These are phyloP conservation scores for Nectriaceae sp. DNA, from an alignment of 2,329 filamentous ascomycete genomes.

Conservation along the genomic window DNA sequence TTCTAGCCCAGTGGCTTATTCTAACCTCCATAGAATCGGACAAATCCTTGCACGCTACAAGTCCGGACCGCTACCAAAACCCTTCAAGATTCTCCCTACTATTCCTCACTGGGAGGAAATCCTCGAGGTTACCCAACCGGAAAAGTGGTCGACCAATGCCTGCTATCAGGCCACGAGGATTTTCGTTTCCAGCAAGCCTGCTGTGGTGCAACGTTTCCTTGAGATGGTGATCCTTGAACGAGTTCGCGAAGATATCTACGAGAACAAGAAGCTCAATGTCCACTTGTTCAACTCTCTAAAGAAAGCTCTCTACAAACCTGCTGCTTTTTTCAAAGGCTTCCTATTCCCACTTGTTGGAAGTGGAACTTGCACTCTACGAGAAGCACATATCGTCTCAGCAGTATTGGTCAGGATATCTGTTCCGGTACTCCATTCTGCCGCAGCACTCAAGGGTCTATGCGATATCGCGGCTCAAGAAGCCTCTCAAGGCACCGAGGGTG, in stretches of 20 bases:
- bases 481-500: constrained; percentile 78
- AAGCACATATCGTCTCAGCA: constrained; percentile 88
- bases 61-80: constrained; percentile 94
- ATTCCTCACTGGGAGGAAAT: constrained; percentile 90
- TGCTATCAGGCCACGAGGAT: constrained; percentile 89
- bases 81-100: constrained; percentile 94
- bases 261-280: constrained; percentile 92
- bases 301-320: constrained; percentile 89
- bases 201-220: constrained; percentile 80
- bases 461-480: constrained; percentile 94
- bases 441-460: constrained; percentile 86
- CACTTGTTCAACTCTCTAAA: constrained; percentile 93
- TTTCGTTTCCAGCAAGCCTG: constrained; percentile 83
- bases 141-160: constrained; percentile 72
- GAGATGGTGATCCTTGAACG: constrained; percentile 84
- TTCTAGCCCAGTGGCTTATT: no score
- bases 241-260: constrained; percentile 91
- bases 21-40: constrained; percentile 63
- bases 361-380: constrained; percentile 86
- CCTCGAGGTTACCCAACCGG: constrained; percentile 79
- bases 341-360: constrained; percentile 85
- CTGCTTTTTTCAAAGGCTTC: constrained; percentile 95
- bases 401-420: constrained; percentile 84
- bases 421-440: constrained; percentile 88
- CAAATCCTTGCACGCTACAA: constrained; percentile 90